Percentiles rank a stretch among this genome's conserved stretches.
Evolutionary conservation across 805 yeast genomes (phyloP).

Genomic region (Isabelozyma rhagii): DNA sequence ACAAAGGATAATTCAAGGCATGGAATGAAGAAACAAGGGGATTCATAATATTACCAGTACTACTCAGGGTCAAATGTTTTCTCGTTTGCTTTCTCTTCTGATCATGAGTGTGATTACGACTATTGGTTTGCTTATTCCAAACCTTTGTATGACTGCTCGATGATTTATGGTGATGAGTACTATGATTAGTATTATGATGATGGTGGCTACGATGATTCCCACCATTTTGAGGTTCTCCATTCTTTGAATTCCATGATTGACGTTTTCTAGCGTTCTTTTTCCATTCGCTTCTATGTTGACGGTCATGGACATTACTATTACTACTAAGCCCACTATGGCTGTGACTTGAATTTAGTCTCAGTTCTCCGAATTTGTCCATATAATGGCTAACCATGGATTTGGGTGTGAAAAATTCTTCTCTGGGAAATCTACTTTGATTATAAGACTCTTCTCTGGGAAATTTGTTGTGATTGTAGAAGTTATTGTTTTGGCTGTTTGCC

Average conservation of each 20-base stretch:
- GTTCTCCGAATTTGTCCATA: conserved; percentile 60
- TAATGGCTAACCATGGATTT: conserved; percentile 68
- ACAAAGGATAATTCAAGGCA: conserved; percentile 3
- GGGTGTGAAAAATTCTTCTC: conserved; percentile 78
- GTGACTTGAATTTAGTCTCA: conserved; percentile 23
- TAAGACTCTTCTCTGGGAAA: conserved; percentile 70
- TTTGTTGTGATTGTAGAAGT: conserved; percentile 11
- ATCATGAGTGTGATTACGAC: conserved; percentile 2
- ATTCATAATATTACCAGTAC: conserved; percentile 1
- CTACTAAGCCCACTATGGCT: conserved; percentile 10
- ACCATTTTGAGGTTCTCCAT: conserved; percentile 1
- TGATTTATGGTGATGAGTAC: neutral
- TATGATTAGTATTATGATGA: neutral
- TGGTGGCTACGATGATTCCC: conserved; percentile 3
- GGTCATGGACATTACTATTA: conserved; percentile 1
- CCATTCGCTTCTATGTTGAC: conserved; percentile 3
- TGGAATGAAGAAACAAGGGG: conserved; percentile 1
- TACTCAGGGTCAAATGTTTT: neutral
- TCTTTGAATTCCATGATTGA: conserved; percentile 3
- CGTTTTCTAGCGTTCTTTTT: conserved; percentile 2
- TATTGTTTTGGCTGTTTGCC: conserved; percentile 6
- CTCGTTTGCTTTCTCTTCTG: conserved; percentile 13
- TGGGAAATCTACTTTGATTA: conserved; percentile 53
- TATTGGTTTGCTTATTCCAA: conserved; percentile 1
- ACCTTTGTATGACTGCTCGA: neutral